These are phyloP conservation scores for Isoetes engelmannii DNA, from an alignment of 83 land plant genomes.

Conservation along the genomic window DNA sequence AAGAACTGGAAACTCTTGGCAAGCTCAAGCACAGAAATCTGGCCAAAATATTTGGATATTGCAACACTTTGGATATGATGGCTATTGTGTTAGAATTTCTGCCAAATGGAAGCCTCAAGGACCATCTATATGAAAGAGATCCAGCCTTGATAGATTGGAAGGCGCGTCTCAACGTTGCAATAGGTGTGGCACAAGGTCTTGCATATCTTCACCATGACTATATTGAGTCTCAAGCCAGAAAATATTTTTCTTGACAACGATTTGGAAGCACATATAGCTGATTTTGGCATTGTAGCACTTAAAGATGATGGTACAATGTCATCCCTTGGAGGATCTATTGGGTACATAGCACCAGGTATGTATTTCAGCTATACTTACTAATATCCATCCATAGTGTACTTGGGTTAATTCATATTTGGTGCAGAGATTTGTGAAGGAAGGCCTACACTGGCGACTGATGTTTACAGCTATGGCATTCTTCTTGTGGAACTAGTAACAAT, in stretches of 20 bases:
- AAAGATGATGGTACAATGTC: not conserved
- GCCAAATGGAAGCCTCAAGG: constrained; percentile 7
- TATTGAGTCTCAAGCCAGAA: not conserved
- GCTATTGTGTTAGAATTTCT: constrained; percentile 7
- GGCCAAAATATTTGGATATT: not conserved
- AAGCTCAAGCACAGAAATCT: constrained; percentile 1
- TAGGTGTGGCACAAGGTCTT: constrained; percentile 3
- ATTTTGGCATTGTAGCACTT: constrained; percentile 3
- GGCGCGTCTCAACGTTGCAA: not conserved
- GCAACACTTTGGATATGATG: constrained; percentile 1
- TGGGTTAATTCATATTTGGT: not conserved
- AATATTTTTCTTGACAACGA: constrained; percentile 9
- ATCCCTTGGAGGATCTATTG: not conserved
- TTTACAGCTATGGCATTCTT: constrained; percentile 4
- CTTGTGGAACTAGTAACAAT: constrained; percentile 5
- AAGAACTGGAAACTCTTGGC: not conserved
- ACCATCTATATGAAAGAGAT: not conserved
- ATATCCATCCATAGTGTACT: not conserved
- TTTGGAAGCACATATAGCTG: not conserved
- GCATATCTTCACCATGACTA: constrained; percentile 4
- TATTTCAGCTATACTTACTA: not conserved
- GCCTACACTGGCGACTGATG: constrained; percentile 1
- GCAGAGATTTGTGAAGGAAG: too few relatives aligned
- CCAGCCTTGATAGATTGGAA: not conserved
- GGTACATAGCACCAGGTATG: not conserved